A percentile compares a stretch with the other conserved stretches of the same genome.
phyloP scores from a whole-genome alignment of 2,329 filamentous ascomycete species.

The Exophiala sideris region DNA sequence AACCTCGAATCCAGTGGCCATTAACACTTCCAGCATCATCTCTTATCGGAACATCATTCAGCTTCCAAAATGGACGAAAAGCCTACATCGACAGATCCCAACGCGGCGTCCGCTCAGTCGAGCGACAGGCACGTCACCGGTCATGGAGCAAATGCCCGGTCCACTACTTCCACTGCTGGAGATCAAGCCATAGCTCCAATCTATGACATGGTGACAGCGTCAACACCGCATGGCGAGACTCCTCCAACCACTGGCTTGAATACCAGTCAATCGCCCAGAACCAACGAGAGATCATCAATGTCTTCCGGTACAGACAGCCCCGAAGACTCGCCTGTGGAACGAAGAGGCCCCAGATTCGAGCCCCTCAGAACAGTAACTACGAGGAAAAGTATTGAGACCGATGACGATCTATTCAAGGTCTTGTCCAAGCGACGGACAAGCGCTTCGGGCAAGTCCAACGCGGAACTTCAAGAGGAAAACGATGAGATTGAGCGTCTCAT shows the following conservation, averaged over 20 bases:
- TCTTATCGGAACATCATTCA: too few species aligned
- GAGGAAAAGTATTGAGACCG: constrained; percentile 19
- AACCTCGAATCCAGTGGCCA: too few species aligned
- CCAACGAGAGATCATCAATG: neutral
- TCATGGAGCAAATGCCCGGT: too few species aligned
- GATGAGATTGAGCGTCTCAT: constrained; percentile 45
- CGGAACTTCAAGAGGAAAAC: constrained; percentile 23
- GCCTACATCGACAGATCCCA: too few species aligned
- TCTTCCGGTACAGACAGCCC: constrained; percentile 3
- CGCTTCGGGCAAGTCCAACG: constrained; percentile 19
- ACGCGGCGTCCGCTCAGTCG: too few species aligned
- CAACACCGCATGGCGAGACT: neutral
- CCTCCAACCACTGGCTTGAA: neutral
- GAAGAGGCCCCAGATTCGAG: constrained; percentile 6
- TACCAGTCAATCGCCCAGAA: neutral
- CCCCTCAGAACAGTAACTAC: constrained; percentile 13
- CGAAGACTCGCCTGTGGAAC: constrained; percentile 5
- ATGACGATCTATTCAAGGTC: constrained; percentile 24
- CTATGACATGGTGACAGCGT: neutral
- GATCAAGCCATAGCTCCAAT: too few species aligned
- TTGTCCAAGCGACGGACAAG: constrained; percentile 25
- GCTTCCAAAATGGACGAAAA: too few species aligned
- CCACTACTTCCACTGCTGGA: too few species aligned
- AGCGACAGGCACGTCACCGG: too few species aligned
- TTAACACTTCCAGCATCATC: too few species aligned